Evolutionary conservation across 2,329 filamentous ascomycete genomes (phyloP).

Genomic region (Cytospora piceicola): DNA sequence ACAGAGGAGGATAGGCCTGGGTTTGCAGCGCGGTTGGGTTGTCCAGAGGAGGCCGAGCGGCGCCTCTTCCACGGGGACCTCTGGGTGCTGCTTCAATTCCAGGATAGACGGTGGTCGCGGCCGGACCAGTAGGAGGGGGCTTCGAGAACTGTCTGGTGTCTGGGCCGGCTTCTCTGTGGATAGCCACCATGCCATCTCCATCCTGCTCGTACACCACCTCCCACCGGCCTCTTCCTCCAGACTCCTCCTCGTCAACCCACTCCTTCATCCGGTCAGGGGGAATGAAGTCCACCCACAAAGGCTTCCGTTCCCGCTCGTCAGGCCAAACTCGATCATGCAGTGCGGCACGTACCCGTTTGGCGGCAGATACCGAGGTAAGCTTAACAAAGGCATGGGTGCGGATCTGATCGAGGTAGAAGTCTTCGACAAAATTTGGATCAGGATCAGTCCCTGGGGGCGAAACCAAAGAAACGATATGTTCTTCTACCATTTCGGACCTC

Average conservation of each 20-base stretch:
- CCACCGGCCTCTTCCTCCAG: constrained; percentile 59
- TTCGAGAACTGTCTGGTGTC: constrained; percentile 36
- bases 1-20: constrained; percentile 46
- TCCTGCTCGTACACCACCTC: constrained; percentile 72
- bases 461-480: constrained; percentile 72
- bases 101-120: constrained; percentile 29
- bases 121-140: constrained; percentile 31
- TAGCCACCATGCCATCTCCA: constrained; percentile 58
- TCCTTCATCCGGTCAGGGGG: constrained; percentile 71
- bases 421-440: constrained; percentile 60
- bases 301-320: constrained; percentile 80
- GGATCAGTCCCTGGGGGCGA: constrained; percentile 56
- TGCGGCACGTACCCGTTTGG: constrained; percentile 73
- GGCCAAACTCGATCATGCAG: constrained; percentile 86
- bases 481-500: constrained; percentile 66
- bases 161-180: constrained; percentile 54
- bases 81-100: constrained; percentile 37
- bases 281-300: constrained; percentile 87
- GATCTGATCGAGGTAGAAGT: constrained; percentile 82
- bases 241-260: constrained; percentile 75
- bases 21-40: constrained; percentile 20
- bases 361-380: constrained; percentile 71
- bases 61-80: constrained; percentile 36
- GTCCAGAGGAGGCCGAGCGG: constrained; percentile 31
- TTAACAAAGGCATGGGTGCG: constrained; percentile 84